phyloP scores from a whole-genome alignment of 768 basidiomycete species.

The Lyophyllum atratum region DNA sequence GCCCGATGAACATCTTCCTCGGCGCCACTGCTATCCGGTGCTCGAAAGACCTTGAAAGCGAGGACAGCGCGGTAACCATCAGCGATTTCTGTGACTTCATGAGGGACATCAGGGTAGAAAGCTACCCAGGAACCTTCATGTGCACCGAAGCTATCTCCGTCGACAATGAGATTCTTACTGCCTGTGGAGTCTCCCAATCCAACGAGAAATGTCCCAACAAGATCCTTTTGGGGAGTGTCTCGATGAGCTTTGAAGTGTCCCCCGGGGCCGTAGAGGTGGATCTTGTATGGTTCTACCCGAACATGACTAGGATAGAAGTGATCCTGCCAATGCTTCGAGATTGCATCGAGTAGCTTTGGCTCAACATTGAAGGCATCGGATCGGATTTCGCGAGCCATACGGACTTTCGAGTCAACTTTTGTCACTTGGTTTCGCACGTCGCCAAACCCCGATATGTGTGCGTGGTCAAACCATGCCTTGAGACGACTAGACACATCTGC shows the following conservation, averaged over 20 bases:
- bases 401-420: background rate
- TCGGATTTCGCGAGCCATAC: slow-evolving; percentile 6
- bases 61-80: slow-evolving; percentile 27
- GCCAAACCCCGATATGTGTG: slow-evolving; percentile 5
- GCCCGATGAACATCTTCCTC: too few relatives aligned
- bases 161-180: background rate
- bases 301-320: slow-evolving; percentile 23
- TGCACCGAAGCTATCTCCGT: background rate
- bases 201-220: slow-evolving; percentile 34
- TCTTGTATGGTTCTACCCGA: slow-evolving; percentile 31
- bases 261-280: slow-evolving; percentile 29
- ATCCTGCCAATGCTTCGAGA: background rate
- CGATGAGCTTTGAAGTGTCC: slow-evolving; percentile 29
- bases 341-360: background rate
- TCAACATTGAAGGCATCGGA: slow-evolving; percentile 1
- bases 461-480: slow-evolving; percentile 1
- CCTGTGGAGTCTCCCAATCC: slow-evolving; percentile 26
- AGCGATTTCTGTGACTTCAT: slow-evolving; percentile 17
- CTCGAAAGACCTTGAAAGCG: slow-evolving; percentile 32
- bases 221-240: slow-evolving; percentile 27
- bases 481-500: background rate
- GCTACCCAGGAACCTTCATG: slow-evolving; percentile 24
- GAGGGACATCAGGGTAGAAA: slow-evolving; percentile 32
- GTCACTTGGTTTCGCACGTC: background rate
- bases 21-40: too few relatives aligned